These are phyloP conservation scores for Candida sp. DNA, from an alignment of 1,139 yeast genomes.

Conservation along the genomic window DNA sequence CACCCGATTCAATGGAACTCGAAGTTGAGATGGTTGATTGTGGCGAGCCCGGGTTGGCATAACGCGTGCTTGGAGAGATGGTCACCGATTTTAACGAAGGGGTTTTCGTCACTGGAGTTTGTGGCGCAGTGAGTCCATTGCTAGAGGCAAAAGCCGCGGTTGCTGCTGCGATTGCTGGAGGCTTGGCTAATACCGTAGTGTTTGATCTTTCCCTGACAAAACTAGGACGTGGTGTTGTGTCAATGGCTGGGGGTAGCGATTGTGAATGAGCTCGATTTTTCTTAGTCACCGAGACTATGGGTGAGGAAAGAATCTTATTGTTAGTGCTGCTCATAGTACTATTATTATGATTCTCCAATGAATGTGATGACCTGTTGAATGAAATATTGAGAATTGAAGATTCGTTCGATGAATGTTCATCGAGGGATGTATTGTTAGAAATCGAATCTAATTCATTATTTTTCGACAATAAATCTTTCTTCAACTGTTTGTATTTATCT, in stretches of 20 bases:
- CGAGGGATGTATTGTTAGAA: slow-evolving; percentile 1
- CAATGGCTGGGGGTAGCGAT: slow-evolving; percentile 23
- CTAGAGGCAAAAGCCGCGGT: slow-evolving; percentile 9
- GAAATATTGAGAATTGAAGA: slow-evolving; percentile 2
- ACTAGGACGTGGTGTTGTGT: slow-evolving; percentile 6
- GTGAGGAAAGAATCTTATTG: slow-evolving; percentile 31
- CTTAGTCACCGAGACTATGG: slow-evolving; percentile 28
- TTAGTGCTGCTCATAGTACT: not conserved
- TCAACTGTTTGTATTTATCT: slow-evolving; percentile 18
- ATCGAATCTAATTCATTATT: not conserved
- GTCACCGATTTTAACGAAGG: slow-evolving; percentile 39
- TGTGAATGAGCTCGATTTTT: slow-evolving; percentile 30
- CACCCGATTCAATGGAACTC: slow-evolving; percentile 1
- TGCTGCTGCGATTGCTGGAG: slow-evolving; percentile 7
- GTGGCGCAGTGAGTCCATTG: slow-evolving; percentile 7
- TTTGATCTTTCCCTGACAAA: slow-evolving; percentile 20
- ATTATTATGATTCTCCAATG: slow-evolving; percentile 10
- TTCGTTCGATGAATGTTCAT: not conserved
- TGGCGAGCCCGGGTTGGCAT: slow-evolving; percentile 14
- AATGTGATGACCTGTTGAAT: slow-evolving; percentile 9
- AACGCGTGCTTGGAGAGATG: slow-evolving; percentile 24
- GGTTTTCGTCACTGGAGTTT: slow-evolving; percentile 15
- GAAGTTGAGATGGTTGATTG: slow-evolving; percentile 14
- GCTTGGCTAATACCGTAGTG: slow-evolving; percentile 16
- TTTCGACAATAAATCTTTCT: slow-evolving; percentile 12